Evolutionary conservation across 1,284 basidiomycete species (phyloP), one percentile per base, ranked within the genome.

Genomic region (Cryptococcus sp.): DNA sequence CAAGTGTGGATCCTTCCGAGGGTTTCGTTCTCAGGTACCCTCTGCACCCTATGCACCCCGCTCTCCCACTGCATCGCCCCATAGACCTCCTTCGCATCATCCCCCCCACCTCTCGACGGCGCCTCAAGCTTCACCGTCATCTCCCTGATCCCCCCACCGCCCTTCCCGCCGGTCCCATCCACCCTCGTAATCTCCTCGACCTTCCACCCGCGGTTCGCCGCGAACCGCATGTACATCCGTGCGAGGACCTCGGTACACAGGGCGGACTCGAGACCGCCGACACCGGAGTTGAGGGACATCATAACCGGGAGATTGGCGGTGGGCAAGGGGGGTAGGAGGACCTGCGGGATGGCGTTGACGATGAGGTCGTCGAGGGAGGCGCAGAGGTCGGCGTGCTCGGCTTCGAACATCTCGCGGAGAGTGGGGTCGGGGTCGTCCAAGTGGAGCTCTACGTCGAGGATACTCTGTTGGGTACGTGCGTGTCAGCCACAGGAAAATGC

Each of bases 41-140:
- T 79, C 79, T 98, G 95, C 0, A 99, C 92, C 5, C 95, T 83
- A 78, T 98, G 95, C 0, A 98, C 92, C 4, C 95, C 96, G 55
- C 88, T 92, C 76, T 98, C 95, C 85, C 87, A 94, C 44, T 86
- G 80, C 56, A 98, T 72, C 0, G 80, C 77, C 54, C 92, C 90
- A 70, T 89, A 98, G 3, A 86, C 87, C 0, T 87, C 85, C 63
- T 6, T 38, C 0, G 86, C 85, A 12, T 94, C 79, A 68, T 92
- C 89, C 12, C 65, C 63, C 21, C 55, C 57, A 12, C 24, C 52
- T 8, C 42, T 63, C 24, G 58, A 42, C 1, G 53, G 45, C 13
- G 53, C 53, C 13, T 50, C 36, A 44, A 75, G 64, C 61, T 72
- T 71, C 28, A 98, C 73, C 23, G 91, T 86, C 6, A 87, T 89